Conservation (phyloP, 768 basidiomycete species). For the Xerocomellus chrysenteron region DNA sequence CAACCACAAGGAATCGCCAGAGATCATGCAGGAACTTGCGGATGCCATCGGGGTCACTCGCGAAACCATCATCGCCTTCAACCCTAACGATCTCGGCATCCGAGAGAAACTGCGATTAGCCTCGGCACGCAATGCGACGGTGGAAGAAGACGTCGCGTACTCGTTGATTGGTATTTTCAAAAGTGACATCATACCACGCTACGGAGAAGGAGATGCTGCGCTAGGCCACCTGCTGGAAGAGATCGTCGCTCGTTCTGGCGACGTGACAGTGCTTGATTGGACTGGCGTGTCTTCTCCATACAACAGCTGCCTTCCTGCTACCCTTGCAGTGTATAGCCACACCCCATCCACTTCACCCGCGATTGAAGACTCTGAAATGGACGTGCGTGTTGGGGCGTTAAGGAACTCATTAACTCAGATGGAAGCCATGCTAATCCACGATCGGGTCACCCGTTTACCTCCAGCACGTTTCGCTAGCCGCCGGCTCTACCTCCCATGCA, state of each 20-base stretch:
- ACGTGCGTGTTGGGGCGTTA: not conserved
- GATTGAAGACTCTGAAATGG: not conserved
- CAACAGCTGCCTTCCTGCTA: slow-evolving; percentile 12
- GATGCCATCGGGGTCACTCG: slow-evolving; percentile 5
- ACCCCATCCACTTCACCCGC: not conserved
- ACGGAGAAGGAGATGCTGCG: slow-evolving; percentile 8
- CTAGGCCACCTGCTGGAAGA: slow-evolving; percentile 15
- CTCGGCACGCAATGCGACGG: slow-evolving; percentile 6
- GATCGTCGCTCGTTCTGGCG: slow-evolving; percentile 8
- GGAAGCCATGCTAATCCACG: not conserved
- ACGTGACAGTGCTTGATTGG: slow-evolving; percentile 11
- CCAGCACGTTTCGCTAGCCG: slow-evolving; percentile 1
- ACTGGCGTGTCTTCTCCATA: slow-evolving; percentile 8
- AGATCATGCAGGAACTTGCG: slow-evolving; percentile 9
- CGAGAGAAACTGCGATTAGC: slow-evolving; percentile 12
- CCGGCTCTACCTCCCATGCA: slow-evolving; percentile 9
- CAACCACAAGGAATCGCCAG: slow-evolving; percentile 12
- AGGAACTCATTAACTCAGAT: not conserved
- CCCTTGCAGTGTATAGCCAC: not conserved
- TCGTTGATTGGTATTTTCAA: not conserved
- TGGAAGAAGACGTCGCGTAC: not conserved
- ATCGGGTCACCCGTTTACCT: not conserved
- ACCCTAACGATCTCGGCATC: slow-evolving; percentile 4
- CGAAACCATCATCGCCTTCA: not conserved
- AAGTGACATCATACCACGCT: not conserved